A percentile compares a stretch with the other conserved stretches of the same genome.
Conservation (phyloP, 1,284 basidiomycete genomes). For the Papiliotrema fonsecae region DNA sequence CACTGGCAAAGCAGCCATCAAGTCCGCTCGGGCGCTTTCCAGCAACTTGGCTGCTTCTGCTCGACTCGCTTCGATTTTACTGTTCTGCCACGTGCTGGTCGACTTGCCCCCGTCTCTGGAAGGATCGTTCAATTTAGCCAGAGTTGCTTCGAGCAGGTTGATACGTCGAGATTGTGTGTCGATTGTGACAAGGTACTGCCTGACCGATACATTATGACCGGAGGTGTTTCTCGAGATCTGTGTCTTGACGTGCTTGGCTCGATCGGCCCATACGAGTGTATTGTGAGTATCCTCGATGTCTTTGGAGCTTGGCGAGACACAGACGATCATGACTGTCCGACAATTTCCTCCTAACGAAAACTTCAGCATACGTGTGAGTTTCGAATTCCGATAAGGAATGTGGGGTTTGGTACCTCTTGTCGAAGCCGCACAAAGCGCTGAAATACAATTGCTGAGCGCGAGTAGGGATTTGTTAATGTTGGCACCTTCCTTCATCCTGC, state of each 20-base stretch:
- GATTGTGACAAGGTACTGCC: constrained; percentile 89
- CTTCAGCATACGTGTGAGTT: constrained; percentile 90
- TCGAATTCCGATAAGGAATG: constrained; percentile 92
- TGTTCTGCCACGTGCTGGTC: constrained; percentile 50
- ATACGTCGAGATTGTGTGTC: constrained; percentile 53
- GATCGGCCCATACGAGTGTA: constrained; percentile 90
- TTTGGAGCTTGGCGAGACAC: constrained; percentile 84
- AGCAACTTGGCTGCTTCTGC: constrained; percentile 66
- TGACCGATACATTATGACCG: constrained; percentile 86
- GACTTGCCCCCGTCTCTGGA: neutral
- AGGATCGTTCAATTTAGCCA: constrained; percentile 64
- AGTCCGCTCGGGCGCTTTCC: constrained; percentile 63
- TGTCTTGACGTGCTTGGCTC: constrained; percentile 94
- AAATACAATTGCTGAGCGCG: constrained; percentile 92
- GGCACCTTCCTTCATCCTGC: constrained; percentile 92
- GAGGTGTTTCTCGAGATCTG: constrained; percentile 85
- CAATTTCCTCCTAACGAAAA: constrained; percentile 96
- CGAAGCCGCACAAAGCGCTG: constrained; percentile 73
- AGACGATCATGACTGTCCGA: constrained; percentile 97
- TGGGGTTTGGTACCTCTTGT: constrained; percentile 74
- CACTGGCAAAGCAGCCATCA: constrained; percentile 61
- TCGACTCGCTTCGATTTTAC: constrained; percentile 63
- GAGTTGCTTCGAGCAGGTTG: constrained; percentile 65
- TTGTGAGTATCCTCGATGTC: constrained; percentile 98
- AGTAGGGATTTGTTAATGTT: constrained; percentile 97